Base-by-base conservation (phyloP, 371 early-diverging fungal species). In the Massospora cicadina region DNA sequence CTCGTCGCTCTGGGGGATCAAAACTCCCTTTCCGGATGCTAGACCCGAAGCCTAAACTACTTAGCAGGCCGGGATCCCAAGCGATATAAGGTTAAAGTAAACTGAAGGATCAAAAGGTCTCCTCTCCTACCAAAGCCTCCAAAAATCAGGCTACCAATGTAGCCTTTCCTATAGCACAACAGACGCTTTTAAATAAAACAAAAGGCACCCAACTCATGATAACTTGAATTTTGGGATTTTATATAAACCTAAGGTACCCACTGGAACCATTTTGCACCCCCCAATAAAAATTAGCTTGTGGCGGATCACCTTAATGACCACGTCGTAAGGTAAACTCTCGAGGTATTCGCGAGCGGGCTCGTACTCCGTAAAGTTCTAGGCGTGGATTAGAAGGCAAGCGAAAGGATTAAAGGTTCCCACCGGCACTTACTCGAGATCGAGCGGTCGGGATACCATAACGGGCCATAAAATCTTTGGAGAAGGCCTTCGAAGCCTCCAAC, bases 401-500 rank as follows among this genome's bases (percentile, higher is more conserved):
- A 65, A 53, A 26, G 1, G 2, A 33, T 32, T 57, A 57, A 43
- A 60, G 0, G 53, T 55, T 25, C 24, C 31, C 57, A 30, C 26
- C 1, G 12, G 31, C 57, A 58, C 21, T 68, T 71, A 80, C 82
- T 71, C 83, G 79, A 74, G 92, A 96, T 5, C 83, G 85, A 3
- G 98, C 98, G 0, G 98, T 98, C 5, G 98, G 97, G 68, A 98
- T 95, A 66, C 79, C 73, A 78, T 98, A 91, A 73, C 83, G 84
- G 73, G 82, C 80, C 98, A 98, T 98, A 71, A 98, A 98, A 71
- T 94, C 91, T 75, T 96, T 98, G 68, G 91, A 87, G 72, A 91
- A 98, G 10, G 95, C 90, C 79, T 98, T 98, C 67, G 95, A 95
- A 1, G 95, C 96, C 75, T 98, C 98, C 77, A 98, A 83, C 61